phyloP scores from a whole-genome alignment of 2,329 filamentous ascomycete genomes.

The Colletotrichum godetiae region DNA sequence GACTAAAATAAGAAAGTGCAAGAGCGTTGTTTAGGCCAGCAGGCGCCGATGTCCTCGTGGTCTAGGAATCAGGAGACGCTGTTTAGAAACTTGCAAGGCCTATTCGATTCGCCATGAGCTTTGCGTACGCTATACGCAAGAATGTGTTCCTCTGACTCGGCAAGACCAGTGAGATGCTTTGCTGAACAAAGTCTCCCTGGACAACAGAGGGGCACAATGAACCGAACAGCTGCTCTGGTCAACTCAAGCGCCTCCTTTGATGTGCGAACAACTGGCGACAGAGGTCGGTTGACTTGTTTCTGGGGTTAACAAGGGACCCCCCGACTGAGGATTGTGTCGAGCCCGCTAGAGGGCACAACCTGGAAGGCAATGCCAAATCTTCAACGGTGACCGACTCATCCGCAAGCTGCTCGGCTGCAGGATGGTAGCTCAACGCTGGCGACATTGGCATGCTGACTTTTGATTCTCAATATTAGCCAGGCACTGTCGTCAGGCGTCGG shows the following conservation, averaged over 20 bases:
- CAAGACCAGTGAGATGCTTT: neutral
- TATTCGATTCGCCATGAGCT: neutral
- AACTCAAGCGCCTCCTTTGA: slow-evolving; percentile 20
- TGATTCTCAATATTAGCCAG: neutral
- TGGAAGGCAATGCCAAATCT: neutral
- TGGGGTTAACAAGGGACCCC: neutral
- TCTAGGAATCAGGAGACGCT: neutral
- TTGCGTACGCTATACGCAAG: neutral
- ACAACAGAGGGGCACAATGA: neutral
- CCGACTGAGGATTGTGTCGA: neutral
- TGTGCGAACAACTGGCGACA: slow-evolving; percentile 18
- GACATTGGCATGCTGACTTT: neutral
- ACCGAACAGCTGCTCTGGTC: neutral
- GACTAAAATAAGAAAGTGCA: slow-evolving; percentile 11
- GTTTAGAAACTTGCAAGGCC: neutral
- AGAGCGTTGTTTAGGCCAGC: neutral
- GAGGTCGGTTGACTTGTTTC: neutral
- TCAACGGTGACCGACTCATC: neutral
- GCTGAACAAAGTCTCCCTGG: neutral
- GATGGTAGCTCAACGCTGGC: neutral
- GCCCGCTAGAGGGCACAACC: neutral
- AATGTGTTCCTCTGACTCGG: slow-evolving; percentile 3
- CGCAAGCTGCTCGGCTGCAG: neutral
- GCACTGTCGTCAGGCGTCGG: neutral
- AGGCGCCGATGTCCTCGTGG: neutral